Evolutionary conservation across 2,329 filamentous ascomycete genomes (phyloP), one percentile per base, ranked within the genome.

Genomic region (Diaporthe sp.): DNA sequence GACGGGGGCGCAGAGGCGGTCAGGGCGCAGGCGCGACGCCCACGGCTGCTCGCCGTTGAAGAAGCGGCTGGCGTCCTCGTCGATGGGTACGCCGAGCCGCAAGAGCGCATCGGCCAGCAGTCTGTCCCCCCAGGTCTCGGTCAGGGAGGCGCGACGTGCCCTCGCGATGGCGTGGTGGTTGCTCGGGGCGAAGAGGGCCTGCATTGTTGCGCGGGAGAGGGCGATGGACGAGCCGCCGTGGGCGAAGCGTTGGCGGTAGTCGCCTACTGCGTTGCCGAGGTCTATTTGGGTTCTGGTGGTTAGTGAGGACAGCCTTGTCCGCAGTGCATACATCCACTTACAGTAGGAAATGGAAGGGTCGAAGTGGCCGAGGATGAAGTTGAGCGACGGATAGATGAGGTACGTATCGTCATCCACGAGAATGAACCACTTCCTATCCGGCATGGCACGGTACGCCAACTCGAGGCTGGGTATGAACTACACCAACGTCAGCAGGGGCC

Each of bases 391-490:
- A 71, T 85, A 85, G 61, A 90, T 84, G 60, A 91, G 80, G 79
- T 87, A 91, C 0, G 88, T 91, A 79, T 91, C 89, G 80, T 91
- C 90, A 80, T 91, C 89, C 15, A 90, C 80, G 76, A 91, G 86
- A 77, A 91, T 80, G 79, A 90, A 91, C 90, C 90, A 91, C 79
- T 90, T 89, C 82, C 90, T 91, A 76, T 84, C 80, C 0, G 89
- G 89, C 80, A 90, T 84, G 17, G 83, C 83, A 53, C 84, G 81
- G 82, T 88, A 89, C n/a, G 87, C 84, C 77, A 89, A 85, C 78
- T 90, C 88, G 78, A 91, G 86, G 65, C 88, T 86, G 57, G 88
- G 86, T 68, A 91, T 86, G 79, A 90, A 90, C 89, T 90, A 74
- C 3, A 75, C 55, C 7, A 15, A n/a, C 7, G 49, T 47, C 55